Evolutionary conservation across 345 rosid species (phyloP).

Genomic region (Luvunga scandens): DNA sequence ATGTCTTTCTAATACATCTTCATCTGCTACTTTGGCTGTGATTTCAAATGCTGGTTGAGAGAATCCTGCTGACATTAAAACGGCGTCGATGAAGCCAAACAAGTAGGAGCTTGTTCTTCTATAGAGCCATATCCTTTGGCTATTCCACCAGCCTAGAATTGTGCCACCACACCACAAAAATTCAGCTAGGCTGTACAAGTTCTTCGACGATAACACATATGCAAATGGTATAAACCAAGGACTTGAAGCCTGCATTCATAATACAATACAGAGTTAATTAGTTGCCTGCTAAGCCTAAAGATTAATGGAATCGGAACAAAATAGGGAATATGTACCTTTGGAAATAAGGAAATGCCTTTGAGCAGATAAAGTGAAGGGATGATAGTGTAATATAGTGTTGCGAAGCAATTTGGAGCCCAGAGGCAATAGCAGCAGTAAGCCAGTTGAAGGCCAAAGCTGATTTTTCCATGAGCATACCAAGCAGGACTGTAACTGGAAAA

Average conservation of each 20-base stretch:
- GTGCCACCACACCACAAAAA: constrained; percentile 59
- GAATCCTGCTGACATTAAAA: constrained; percentile 41
- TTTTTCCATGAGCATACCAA: constrained; percentile 50
- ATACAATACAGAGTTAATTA: too few relatives aligned
- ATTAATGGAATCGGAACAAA: neutral
- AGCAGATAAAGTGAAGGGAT: constrained; percentile 62
- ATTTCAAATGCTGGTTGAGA: constrained; percentile 50
- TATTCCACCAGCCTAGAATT: constrained; percentile 70
- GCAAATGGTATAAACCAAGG: constrained; percentile 60
- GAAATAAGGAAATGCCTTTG: constrained; percentile 64
- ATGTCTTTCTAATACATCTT: constrained; percentile 46
- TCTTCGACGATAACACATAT: constrained; percentile 34
- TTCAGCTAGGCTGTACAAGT: constrained; percentile 45
- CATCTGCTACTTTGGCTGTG: constrained; percentile 64
- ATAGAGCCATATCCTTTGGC: constrained; percentile 70
- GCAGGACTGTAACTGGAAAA: constrained; percentile 59
- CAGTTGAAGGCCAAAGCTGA: constrained; percentile 48
- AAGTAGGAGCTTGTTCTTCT: constrained; percentile 70
- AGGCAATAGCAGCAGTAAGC: constrained; percentile 43
- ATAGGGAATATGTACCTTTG: constrained; percentile 40
- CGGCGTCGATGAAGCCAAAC: constrained; percentile 51
- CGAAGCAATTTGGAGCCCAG: constrained; percentile 59
- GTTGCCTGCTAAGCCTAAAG: neutral
- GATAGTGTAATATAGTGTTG: constrained; percentile 44
- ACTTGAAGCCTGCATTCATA: constrained; percentile 45